Evolutionary conservation across 805 yeast genomes (phyloP), one percentile per base, ranked within the genome.

Genomic region (Wickerhamiella sorbophila): DNA sequence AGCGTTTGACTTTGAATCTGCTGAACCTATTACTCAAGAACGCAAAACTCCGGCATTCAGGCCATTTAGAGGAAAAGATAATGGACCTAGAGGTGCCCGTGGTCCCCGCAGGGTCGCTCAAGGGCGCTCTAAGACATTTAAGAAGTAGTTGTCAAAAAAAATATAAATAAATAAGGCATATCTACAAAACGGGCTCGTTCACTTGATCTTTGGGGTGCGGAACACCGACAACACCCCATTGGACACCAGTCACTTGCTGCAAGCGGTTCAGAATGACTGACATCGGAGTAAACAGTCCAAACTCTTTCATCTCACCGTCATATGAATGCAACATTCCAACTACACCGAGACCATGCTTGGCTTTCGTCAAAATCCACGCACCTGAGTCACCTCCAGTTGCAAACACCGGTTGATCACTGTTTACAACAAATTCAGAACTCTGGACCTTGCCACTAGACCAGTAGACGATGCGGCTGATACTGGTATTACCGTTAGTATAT

Each of bases 371-470:
- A 16, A 87, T 73, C 80, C 94, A 80, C 6, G 95, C 75, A 1
- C 97, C 97, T 31, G 95, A 84, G 60, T 87, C 97, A 40, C 97
- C 97, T 48, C 94, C 94, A 20, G 81, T 74, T 14, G 96, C 96
- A 61, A 87, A 87, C 45, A 67, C 56, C 2, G 75, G 70, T 4
- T 58, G 44, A 4, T 73, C 64, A 0, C 81, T 68, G n/a, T 72
- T 66, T 3, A 88, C 79, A 1, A 85, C 83, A 60, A 88, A 88
- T 57, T 87, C 96, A 21, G 87, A 76, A 5, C 93, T 77, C 52
- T 83, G 93, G 31, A 87, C 65, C 20, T 80, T 75, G 2, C 95
- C 95, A 53, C 84, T 94, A 8, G 91, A 76, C 97, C 97, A 87
- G 62, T 83, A 87, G 1, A 88, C 86, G 53, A 87, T 62, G 54